Evolutionary conservation across 164 flowering plant genomes (phyloP).

Genomic region (Aristolochia contorta): DNA sequence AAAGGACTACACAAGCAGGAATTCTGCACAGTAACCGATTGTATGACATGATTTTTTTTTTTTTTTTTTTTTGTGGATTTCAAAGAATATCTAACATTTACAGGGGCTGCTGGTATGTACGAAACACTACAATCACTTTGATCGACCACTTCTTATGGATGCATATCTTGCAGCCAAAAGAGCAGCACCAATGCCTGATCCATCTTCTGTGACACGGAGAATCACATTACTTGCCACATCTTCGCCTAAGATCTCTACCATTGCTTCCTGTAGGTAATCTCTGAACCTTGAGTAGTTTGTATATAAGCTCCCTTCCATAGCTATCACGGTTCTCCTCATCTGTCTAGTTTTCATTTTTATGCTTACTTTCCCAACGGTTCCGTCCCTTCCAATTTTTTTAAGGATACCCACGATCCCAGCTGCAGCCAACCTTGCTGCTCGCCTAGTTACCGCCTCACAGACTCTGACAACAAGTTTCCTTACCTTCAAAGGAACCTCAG

Average conservation of each 20-base stretch:
- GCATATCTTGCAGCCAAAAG: conserved; percentile 76
- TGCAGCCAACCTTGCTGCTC: conserved; percentile 88
- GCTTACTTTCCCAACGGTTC: conserved; percentile 24
- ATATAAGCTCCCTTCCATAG: conserved; percentile 73
- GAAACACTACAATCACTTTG: conserved; percentile 22
- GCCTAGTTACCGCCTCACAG: conserved; percentile 69
- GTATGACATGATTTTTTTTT: no score
- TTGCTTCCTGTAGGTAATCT: conserved; percentile 69
- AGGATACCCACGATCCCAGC: conserved; percentile 93
- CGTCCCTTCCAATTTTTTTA: conserved; percentile 92
- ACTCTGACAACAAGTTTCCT: conserved; percentile 67
- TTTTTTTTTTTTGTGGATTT: no score
- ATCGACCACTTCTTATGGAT: conserved; percentile 26
- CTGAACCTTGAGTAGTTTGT: conserved; percentile 53
- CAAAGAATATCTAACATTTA: conserved; percentile 18
- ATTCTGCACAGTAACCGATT: conserved; percentile 20
- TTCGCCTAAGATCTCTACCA: conserved; percentile 69
- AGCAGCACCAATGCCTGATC: conserved; percentile 87
- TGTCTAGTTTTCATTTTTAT: conserved; percentile 25
- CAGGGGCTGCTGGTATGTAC: conserved; percentile 17
- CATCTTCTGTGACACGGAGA: conserved; percentile 64
- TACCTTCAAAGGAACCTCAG: conserved; percentile 55
- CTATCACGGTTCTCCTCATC: conserved; percentile 71
- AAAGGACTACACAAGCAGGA: neutral
- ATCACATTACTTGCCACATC: conserved; percentile 58